Evolutionary conservation across 2,329 filamentous ascomycete species (phyloP).

Genomic region (Aspergillus sp.): DNA sequence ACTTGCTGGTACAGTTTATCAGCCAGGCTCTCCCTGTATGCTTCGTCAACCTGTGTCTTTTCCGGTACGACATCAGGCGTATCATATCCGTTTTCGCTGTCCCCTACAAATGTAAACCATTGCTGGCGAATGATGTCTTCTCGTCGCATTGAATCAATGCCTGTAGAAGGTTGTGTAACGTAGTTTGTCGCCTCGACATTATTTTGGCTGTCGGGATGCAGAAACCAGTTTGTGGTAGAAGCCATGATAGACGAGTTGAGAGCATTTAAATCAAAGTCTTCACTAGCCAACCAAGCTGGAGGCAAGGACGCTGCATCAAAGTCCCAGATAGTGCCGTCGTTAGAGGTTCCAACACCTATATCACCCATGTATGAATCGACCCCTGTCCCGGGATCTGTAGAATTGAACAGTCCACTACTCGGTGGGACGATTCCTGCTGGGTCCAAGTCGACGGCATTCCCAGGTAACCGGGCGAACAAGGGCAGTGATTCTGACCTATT

Average conservation of each 20-base stretch:
- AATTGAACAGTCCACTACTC: too few relatives aligned
- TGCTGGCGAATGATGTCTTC: constrained; percentile 10
- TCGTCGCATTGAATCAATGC: background rate
- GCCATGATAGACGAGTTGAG: constrained; percentile 10
- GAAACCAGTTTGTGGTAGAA: constrained; percentile 3
- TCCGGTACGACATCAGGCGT: constrained; percentile 12
- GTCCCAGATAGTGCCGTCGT: background rate
- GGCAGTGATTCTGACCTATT: too few relatives aligned
- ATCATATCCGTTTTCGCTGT: constrained; percentile 15
- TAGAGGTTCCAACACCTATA: too few relatives aligned
- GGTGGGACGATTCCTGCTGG: too few relatives aligned
- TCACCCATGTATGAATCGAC: too few relatives aligned
- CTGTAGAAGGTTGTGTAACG: background rate
- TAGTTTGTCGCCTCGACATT: background rate
- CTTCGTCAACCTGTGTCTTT: constrained; percentile 10
- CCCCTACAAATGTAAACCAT: constrained; percentile 16
- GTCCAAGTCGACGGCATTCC: too few relatives aligned
- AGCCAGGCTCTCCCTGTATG: constrained; percentile 9
- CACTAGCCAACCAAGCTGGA: constrained; percentile 15
- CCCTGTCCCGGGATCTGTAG: too few relatives aligned
- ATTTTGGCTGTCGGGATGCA: constrained; percentile 1
- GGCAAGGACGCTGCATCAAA: constrained; percentile 5
- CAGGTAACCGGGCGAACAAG: too few relatives aligned
- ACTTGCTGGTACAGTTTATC: constrained; percentile 9
- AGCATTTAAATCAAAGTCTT: constrained; percentile 17